phyloP scores from a whole-genome alignment of 2,329 filamentous ascomycete genomes.

The Claviceps sp. region DNA sequence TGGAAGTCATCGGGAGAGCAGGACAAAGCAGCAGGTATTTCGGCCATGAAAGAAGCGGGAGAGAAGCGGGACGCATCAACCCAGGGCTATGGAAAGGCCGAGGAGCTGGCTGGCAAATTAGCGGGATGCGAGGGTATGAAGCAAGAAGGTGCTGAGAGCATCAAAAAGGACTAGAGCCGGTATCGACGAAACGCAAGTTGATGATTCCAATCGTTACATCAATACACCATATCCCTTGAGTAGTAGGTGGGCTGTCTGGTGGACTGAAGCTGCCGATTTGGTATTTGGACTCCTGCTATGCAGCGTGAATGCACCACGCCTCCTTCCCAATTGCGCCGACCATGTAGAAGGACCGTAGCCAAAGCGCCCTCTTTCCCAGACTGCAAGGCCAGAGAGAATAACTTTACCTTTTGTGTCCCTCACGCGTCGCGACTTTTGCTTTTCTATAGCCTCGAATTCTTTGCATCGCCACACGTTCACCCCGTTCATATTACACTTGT shows the following conservation, averaged over 20 bases:
- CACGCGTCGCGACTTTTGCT: neutral
- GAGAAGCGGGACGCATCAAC: slow-evolving; percentile 37
- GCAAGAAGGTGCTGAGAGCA: slow-evolving; percentile 43
- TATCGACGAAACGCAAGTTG: neutral
- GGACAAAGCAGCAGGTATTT: slow-evolving; percentile 48
- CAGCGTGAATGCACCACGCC: neutral
- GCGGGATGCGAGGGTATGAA: slow-evolving; percentile 59
- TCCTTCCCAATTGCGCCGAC: neutral
- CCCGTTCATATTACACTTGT: neutral
- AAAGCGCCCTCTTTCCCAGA: neutral
- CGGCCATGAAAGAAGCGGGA: slow-evolving; percentile 47
- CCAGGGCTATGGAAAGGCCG: slow-evolving; percentile 47
- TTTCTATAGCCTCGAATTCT: slow-evolving; percentile 2
- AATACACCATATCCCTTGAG: too few species aligned
- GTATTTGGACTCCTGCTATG: neutral
- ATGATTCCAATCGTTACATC: too few species aligned
- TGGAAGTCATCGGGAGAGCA: slow-evolving; percentile 53
- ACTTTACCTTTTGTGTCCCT: neutral
- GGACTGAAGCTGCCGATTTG: neutral
- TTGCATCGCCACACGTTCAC: slow-evolving; percentile 2
- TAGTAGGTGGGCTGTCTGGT: neutral
- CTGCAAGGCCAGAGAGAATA: neutral
- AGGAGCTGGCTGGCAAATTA: slow-evolving; percentile 50
- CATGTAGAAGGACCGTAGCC: neutral
- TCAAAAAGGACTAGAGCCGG: slow-evolving; percentile 16